Evolutionary conservation across 2,329 filamentous ascomycete genomes (phyloP), one percentile per base, ranked within the genome.

Genomic region (Venturiaceae sp.): DNA sequence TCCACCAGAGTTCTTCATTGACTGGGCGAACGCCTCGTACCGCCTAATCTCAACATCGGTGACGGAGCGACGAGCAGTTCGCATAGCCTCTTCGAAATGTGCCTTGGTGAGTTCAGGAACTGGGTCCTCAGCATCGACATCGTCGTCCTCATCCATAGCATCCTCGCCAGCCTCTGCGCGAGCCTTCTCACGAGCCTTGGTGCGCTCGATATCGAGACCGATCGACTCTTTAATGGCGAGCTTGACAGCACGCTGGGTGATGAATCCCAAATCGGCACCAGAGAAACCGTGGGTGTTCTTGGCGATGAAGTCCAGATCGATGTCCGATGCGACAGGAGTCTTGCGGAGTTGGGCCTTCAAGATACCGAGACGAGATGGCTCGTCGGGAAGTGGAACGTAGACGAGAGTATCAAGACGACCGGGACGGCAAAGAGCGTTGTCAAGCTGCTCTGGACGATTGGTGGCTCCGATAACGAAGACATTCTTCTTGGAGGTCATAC

Each of bases 401-500:
- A 99, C 94, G 65, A 99, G 85, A 37, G 92, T 97, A 75, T 99
- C 94, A 53, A 99, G 88, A 91, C 94, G 94, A 66, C 94, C 94
- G 59, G 94, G 94, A 83, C 94, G 92, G 83, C 92, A 96, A 67
- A 99, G 83, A 66, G 94, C 94, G 72, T 94, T 94, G 75, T 99
- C 94, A 61, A 99, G 88, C 80, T 97, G 94, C 80, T 99, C 94
- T 46, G 94, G 94, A 80, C 94, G 84, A 81, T 99, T 99, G 75
- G 94, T 99, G 50, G 94, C 94, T 74, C 94, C 94, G 68, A 99
- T 99, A 64, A 99, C 94, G 77, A 99, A 99, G 64, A 99, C 94
- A 74, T 99, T 99, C 88, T 99, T 99, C 89, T 99, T 99, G 39
- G 92, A 96, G 50, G 92, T 97, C 92, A 97, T 97, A 68, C 92